These are phyloP conservation scores for Lepiota venenata DNA, from an alignment of 768 basidiomycete species.

Conservation along the genomic window DNA sequence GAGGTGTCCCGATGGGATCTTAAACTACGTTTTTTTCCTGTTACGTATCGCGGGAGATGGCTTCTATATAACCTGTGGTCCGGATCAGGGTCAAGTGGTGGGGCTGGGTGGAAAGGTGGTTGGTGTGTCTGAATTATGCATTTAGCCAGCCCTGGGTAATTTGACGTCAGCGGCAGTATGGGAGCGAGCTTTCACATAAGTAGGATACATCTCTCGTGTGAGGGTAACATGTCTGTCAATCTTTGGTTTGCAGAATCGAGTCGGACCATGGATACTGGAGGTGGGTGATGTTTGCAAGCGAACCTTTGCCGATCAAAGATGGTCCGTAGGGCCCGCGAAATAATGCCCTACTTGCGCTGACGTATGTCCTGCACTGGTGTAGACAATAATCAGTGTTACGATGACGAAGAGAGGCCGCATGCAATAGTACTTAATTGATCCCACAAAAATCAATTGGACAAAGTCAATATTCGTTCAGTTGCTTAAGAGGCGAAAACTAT, in stretches of 20 bases:
- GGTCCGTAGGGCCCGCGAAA: constrained; percentile 76
- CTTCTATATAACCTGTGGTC: not conserved
- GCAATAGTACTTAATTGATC: constrained; percentile 66
- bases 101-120: constrained; percentile 2
- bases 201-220: not conserved
- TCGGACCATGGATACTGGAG: constrained; percentile 10
- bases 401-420: not conserved
- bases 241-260: constrained; percentile 1
- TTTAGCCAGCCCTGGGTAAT: constrained; percentile 1
- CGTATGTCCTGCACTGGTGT: constrained; percentile 58
- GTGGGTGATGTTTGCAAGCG: constrained; percentile 3
- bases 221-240: not conserved
- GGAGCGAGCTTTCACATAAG: constrained; percentile 7
- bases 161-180: constrained; percentile 4
- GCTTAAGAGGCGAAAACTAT: not conserved
- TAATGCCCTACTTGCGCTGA: constrained; percentile 75
- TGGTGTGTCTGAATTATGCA: not conserved
- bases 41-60: not conserved
- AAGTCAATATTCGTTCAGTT: not conserved
- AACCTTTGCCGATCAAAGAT: constrained; percentile 60
- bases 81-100: constrained; percentile 1
- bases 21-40: constrained; percentile 4
- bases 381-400: too few species aligned
- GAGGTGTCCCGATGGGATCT: not conserved
- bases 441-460: constrained; percentile 75